Percentiles rank a stretch among this genome's conserved stretches.
Evolutionary conservation across 139 green algal genomes (phyloP).

Genomic region (Coelastrella sp.): DNA sequence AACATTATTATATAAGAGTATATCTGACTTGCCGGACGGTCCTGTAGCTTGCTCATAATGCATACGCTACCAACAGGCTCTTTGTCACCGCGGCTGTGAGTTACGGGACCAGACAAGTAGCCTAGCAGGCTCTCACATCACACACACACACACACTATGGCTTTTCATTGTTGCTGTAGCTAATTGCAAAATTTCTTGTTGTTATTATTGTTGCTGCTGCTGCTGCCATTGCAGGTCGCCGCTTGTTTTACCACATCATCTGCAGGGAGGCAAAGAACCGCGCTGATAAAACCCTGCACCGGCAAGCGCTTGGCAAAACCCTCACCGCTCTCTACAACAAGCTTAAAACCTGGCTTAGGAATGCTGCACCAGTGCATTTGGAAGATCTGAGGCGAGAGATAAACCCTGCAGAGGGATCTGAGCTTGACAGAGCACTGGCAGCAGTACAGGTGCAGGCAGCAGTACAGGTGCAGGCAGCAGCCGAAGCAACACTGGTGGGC

Average conservation of each 20-base stretch:
- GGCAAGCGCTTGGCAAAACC: neutral
- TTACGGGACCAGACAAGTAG: no score
- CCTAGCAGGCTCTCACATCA: neutral
- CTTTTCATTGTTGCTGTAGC: neutral
- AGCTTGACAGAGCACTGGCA: neutral
- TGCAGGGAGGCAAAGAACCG: neutral
- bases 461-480: neutral
- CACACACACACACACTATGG: neutral
- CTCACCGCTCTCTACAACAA: neutral
- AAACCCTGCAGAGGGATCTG: neutral
- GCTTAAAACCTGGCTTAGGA: neutral
- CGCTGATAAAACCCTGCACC: neutral
- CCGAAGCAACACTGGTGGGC: neutral
- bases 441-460: neutral
- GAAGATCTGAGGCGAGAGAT: neutral
- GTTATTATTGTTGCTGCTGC: neutral
- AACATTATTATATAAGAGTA: no score
- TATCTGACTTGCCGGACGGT: no score
- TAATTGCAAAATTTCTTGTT: neutral
- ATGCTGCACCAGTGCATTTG: neutral
- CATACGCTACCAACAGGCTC: no score
- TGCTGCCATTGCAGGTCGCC: neutral
- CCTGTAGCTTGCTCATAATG: no score
- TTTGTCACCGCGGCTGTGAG: no score
- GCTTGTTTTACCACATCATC: conserved; percentile 8